Evolutionary conservation across 345 rosid species (phyloP), one percentile per base, ranked within the genome.

Genomic region (Erodium maritimum): DNA sequence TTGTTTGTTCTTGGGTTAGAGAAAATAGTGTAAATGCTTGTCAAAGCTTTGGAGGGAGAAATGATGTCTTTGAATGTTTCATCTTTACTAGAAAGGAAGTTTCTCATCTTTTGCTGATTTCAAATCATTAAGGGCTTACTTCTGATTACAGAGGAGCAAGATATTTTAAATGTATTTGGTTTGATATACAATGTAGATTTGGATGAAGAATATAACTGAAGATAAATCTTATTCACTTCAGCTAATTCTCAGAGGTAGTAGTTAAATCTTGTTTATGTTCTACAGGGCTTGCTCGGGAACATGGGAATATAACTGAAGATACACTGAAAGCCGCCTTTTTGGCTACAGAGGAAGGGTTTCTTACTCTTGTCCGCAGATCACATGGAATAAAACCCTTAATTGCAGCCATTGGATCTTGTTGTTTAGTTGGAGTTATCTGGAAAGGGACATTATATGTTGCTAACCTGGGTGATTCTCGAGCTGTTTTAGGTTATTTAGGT

Each of bases 331-430:
- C 77, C 63, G 88, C 99, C 20, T 77, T 72, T 68, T 61, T 87
- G 53, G 94, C 87, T 21, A 93, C 99, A n/a, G 96, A 93, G 69
- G 89, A 89, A 60, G 99, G 86, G 21, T 89, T 93, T 79, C 95
- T 93, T 58, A 77, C 81, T 52, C 89, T 86, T 45, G 99, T 93
- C 53, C 83, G 82, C 57, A 80, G 85, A 71, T 62, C 89, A 17
- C 71, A 71, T 53, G 76, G 67, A 17, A 76, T 87, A 23, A 87
- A 89, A 69, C 97, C 99, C 33, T 57, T 77, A 67, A 83, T 91
- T 57, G 95, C 95, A 56, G 94, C 95, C 17, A 71, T 80, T 54
- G 98, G 98, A 56, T 89, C 98, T 52, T 89, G 98, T 71, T 91
- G 98, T 73, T 65, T 91, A 53, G 96, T 78, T 22, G 98, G 98